Evolutionary conservation across 805 yeast genomes (phyloP), one percentile per base, ranked within the genome.

Genomic region (Saccharomycopsis oosterbeekiorum): DNA sequence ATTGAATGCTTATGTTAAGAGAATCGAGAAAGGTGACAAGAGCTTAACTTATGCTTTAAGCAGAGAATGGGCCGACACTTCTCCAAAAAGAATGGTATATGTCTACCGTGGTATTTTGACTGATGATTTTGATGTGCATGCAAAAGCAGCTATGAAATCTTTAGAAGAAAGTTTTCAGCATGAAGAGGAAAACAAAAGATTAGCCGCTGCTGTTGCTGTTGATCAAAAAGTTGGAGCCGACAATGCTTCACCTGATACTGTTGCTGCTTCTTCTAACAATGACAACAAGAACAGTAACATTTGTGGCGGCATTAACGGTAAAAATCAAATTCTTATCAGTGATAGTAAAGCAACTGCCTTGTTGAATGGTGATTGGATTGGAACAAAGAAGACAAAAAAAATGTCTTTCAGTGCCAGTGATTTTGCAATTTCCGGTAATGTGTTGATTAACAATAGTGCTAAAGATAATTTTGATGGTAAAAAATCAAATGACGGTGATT

Each of bases 1-100:
- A 70, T 75, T 88, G 67, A 88, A 88, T 70, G 94, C 94, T 19
- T 88, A 88, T 69, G 94, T 88, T 56, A 88, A 88, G 70, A 81
- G 92, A 68, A 88, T 88, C 37, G 96, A 88, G 70, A 88, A 88
- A 69, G 94, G 94, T 66, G 96, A 88, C 70, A 78, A 83, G 64
- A 79, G 83, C 53, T 77, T 88, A 68, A 80, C 80, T 61, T 88
- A 88, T 71, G 89, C 93, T 19, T 74, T 88, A 53, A 84, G 90
- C 0, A 81, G 96, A 74, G 94, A 88, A 71, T 88, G 96, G 96
- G 93, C 96, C 2, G 93, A 88, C 71, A 90, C 93, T 17, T 84
- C 90, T 1, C 96, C 96, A 58, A 85, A 88, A 69, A 79, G 96
- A 76, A 88, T 88, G 96, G 91, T 88, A 34, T 88, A 88, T 68